Conservation (phyloP, 108 stramenopile species). For the Aurantiochytrium sp. region DNA sequence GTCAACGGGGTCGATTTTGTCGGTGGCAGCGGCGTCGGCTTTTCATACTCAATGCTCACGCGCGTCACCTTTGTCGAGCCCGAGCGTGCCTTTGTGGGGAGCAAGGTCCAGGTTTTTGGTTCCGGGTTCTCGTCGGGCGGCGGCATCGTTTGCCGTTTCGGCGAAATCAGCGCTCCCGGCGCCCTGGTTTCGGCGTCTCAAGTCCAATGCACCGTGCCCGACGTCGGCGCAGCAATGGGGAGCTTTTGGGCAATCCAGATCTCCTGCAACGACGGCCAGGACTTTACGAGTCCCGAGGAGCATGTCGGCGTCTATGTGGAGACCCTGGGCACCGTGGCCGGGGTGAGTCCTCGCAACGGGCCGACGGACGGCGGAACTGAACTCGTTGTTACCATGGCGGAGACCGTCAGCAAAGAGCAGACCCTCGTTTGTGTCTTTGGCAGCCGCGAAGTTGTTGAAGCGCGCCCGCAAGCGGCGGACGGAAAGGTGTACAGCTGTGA, state of each 20-base stretch:
- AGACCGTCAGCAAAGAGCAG: background rate
- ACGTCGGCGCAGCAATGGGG: background rate
- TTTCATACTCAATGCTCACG: background rate
- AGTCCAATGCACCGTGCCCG: background rate
- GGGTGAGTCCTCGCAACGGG: background rate
- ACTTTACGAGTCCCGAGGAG: background rate
- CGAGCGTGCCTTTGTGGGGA: background rate
- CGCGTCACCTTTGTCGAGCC: background rate
- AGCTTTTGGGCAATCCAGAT: background rate
- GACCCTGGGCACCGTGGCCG: background rate
- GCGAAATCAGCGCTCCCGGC: background rate
- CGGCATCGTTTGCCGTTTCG: background rate
- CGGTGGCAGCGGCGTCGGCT: background rate
- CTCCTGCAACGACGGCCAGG: background rate
- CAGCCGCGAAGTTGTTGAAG: background rate
- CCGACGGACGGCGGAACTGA: background rate
- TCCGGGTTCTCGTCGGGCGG: background rate
- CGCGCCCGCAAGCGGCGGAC: too few species aligned
- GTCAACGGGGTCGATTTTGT: background rate
- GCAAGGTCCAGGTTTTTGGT: background rate
- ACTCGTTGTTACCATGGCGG: background rate
- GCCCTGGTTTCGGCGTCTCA: background rate
- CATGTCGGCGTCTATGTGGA: background rate
- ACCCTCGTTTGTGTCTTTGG: background rate
- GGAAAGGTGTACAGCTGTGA: too few species aligned